Evolutionary conservation across 2,329 filamentous ascomycete genomes (phyloP), one percentile per base, ranked within the genome.

Genomic region (Lasiodiplodia sp.): DNA sequence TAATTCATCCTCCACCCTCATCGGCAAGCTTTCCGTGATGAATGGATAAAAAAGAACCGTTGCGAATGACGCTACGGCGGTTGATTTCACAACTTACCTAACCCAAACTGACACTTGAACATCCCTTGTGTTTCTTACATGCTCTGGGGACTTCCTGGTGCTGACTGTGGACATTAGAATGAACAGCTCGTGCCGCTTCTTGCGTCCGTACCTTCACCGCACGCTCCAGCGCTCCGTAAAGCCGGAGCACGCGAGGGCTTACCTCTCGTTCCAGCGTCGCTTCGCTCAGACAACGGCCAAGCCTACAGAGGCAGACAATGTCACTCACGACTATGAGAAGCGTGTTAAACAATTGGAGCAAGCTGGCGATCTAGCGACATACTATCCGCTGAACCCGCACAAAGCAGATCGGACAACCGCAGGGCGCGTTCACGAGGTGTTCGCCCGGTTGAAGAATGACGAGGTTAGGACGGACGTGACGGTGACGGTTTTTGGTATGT

Each of bases 1-100:
- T 60, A 8, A 18, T 1, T 6, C 55, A 12, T 4, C 51, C 38
- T n/a, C 3, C 14, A 21, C 18, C 7, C 47, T 12, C 53, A 49
- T 40, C 18, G 6, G 21, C 37, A 53, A 49, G 28, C 53, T 51
- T 28, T 53, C 34, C 23, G 60, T 68, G 72, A 74, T 74, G 72
- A 74, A 70, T 68, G 63, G 57, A 69, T 49, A 66, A 66, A 47
- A 60, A 82, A 89, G 88, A 90, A 90, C 88, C 88, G 88, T 88
- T 90, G 88, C 88, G 87, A 86, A 87, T 88, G 87, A 90, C 83
- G 82, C 82, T 76, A 75, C 76, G 80, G 80, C 81, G 81, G 79
- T 83, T 88, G 84, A 86, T 84, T 83, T 82, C 78, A 79, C 53
- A 67, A 52, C n/a, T 67, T 60, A 49, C 65, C 56, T 60, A 31